Evolutionary conservation across 179 eudicot genomes (phyloP).

Genomic region (Silene coronaria): DNA sequence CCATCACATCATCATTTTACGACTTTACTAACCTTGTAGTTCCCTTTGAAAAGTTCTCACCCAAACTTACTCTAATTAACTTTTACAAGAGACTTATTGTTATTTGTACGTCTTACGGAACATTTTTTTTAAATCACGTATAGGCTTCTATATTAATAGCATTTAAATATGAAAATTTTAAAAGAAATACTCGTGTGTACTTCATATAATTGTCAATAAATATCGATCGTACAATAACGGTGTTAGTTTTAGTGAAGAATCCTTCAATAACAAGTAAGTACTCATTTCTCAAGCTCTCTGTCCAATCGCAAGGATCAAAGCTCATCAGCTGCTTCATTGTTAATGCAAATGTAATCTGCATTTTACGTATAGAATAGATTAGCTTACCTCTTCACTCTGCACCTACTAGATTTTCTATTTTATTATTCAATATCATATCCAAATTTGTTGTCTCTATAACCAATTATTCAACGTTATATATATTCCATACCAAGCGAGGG

Average conservation of each 20-base stretch:
- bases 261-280: conserved; percentile 90
- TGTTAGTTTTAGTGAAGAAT: conserved; percentile 46
- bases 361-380: not conserved
- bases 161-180: too few relatives aligned
- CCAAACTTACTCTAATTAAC: too few relatives aligned
- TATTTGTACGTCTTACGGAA: too few relatives aligned
- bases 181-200: too few relatives aligned
- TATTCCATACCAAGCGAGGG: not conserved
- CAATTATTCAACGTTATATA: not conserved
- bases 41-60: too few relatives aligned
- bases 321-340: conserved; percentile 93
- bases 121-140: too few relatives aligned
- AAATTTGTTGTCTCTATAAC: not conserved
- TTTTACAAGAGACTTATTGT: too few relatives aligned
- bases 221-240: too few relatives aligned
- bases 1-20: too few relatives aligned
- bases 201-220: too few relatives aligned
- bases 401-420: not conserved
- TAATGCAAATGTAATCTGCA: conserved; percentile 85
- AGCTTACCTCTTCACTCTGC: not conserved
- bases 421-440: not conserved
- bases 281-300: conserved; percentile 68
- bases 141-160: too few relatives aligned
- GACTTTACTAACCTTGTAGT: too few relatives aligned
- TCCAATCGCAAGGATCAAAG: conserved; percentile 91